Base-by-base conservation (phyloP, 2,329 filamentous ascomycete species). In the Aspergillus pseudoglaucus region DNA sequence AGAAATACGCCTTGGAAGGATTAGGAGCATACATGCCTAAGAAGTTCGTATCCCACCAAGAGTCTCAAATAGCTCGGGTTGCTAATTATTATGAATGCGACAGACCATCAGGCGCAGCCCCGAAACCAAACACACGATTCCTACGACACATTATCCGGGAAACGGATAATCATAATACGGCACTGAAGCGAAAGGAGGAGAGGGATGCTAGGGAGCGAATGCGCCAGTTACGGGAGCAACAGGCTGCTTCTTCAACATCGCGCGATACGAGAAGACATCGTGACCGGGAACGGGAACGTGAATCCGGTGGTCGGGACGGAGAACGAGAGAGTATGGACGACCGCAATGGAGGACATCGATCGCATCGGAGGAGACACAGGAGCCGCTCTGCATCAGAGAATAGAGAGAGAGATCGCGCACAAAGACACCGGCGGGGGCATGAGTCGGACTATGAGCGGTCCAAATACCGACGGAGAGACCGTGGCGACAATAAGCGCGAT, bases 101-200 rank as follows among this genome's bases (percentile, higher is more conserved):
- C 67, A 89, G 81, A 60, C 80, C 83, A 48, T 70, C 79, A 41
- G 79, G 80, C 56, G 81, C 84, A 45, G 80, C 78, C 53, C 88
- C 88, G 1, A 96, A 91, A 64, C 90, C 91, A 3, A 97, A 98
- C 61, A 96, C 88, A 0, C 81, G 87, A 30, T 97, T 97, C 64
- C 73, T 98, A 38, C 84, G 84, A 49, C 86, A 93, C 60, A 87
- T 97, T 48, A 88, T 98, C 52, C 86, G 85, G 53, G 87, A 93
- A 56, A 94, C 89, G 7, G 87, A 94, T 59, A 85, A 71, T 46
- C 91, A 98, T 70, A 98, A 98, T 77, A 83, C 87, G 20, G 87
- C 88, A 1, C 75, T 97, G 25, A 80, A 89, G 15, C 88, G 87
- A 1, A 94, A 85, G 61, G 91, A 97, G 66, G 83, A 84, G 22